Conservation (phyloP, 1,139 yeast genomes). For the Hansenula sp. region DNA sequence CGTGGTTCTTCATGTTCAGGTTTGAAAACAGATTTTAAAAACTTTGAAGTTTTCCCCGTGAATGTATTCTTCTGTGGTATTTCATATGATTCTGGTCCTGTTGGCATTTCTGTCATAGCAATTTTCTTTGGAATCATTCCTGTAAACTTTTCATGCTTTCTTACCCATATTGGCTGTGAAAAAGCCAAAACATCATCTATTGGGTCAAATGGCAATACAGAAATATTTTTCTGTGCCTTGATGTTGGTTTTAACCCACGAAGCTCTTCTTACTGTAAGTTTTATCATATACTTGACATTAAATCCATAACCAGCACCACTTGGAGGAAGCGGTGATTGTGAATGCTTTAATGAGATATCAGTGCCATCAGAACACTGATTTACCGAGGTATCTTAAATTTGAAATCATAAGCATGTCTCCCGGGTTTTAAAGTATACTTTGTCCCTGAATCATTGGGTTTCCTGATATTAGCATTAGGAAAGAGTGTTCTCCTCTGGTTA, state of each 20-base stretch:
- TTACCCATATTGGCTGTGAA: neutral
- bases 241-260: conserved; percentile 47
- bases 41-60: neutral
- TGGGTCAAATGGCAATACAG: conserved; percentile 48
- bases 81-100: neutral
- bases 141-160: neutral
- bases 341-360: neutral
- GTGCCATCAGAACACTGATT: neutral
- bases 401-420: neutral
- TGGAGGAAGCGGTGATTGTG: neutral
- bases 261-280: conserved; percentile 56
- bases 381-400: neutral
- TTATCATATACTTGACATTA: conserved; percentile 43
- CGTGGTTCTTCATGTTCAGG: neutral
- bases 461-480: too few relatives aligned
- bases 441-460: too few relatives aligned
- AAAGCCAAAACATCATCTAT: conserved; percentile 14
- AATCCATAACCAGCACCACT: neutral
- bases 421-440: too few relatives aligned
- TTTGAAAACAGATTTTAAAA: neutral
- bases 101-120: neutral
- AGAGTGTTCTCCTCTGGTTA: too few relatives aligned
- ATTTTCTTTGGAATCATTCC: conserved; percentile 1
- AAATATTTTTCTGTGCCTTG: conserved; percentile 45
- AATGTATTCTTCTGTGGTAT: neutral